These are phyloP conservation scores for Rhinocladiella similis DNA, from an alignment of 2,329 filamentous ascomycete genomes.

Conservation along the genomic window DNA sequence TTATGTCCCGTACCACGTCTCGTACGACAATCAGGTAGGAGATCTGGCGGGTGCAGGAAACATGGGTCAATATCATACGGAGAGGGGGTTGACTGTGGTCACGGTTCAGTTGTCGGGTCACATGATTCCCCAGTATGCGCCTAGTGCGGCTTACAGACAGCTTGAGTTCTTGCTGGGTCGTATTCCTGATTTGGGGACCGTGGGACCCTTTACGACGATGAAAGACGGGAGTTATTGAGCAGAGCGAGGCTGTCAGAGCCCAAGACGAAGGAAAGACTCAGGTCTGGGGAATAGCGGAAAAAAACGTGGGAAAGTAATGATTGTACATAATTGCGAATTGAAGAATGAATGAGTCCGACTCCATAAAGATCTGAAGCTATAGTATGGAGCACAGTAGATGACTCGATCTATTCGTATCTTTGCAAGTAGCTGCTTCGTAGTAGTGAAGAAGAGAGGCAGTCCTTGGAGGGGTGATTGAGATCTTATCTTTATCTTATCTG, in stretches of 20 bases:
- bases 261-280: not conserved
- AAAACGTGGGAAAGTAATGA: too few species aligned
- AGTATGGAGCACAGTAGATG: too few species aligned
- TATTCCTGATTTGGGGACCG: constrained; percentile 53
- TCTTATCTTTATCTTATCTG: too few species aligned
- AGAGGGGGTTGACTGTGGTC: constrained; percentile 73
- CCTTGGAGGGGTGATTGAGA: too few species aligned
- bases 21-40: constrained; percentile 41
- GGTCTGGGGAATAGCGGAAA: too few species aligned
- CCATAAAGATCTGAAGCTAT: too few species aligned
- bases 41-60: constrained; percentile 64
- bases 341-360: too few species aligned
- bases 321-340: too few species aligned
- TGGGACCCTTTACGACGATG: constrained; percentile 28
- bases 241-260: not conserved
- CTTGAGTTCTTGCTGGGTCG: constrained; percentile 72
- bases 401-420: too few species aligned
- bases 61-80: constrained; percentile 69
- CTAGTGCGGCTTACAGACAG: constrained; percentile 58
- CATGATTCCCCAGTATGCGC: constrained; percentile 46
- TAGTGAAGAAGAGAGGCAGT: too few species aligned
- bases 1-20: constrained; percentile 65
- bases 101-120: constrained; percentile 66
- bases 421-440: too few species aligned
- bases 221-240: constrained; percentile 21